A percentile compares a stretch with the other conserved stretches of the same genome.
Evolutionary conservation across 805 yeast genomes (phyloP).

Genomic region (Yarrowia deformans): DNA sequence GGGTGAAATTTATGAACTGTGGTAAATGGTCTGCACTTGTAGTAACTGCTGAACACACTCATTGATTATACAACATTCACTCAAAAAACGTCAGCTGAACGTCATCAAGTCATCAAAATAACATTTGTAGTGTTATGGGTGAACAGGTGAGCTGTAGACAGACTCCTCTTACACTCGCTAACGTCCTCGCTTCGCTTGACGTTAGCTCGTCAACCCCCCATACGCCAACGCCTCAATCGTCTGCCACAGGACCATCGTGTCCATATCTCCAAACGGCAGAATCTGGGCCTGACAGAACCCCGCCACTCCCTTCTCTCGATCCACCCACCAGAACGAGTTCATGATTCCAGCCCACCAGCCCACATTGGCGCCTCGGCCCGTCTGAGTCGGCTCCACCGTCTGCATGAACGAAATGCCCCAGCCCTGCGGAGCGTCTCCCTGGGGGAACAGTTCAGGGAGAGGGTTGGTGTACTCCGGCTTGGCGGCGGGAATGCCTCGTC

Average conservation of each 20-base stretch:
- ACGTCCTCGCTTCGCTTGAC: neutral
- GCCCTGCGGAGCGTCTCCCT: conserved; percentile 47
- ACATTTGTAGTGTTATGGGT: no score
- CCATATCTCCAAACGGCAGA: conserved; percentile 51
- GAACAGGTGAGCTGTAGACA: no score
- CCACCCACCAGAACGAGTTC: conserved; percentile 55
- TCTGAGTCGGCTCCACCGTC: conserved; percentile 45
- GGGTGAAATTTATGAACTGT: no score
- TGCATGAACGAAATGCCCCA: conserved; percentile 50
- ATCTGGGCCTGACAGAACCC: conserved; percentile 50
- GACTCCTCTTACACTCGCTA: no score
- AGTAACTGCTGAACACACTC: no score
- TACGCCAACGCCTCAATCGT: conserved; percentile 29
- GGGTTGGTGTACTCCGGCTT: conserved; percentile 40
- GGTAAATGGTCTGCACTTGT: no score
- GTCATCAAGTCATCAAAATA: no score
- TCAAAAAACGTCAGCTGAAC: no score
- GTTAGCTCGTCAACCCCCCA: neutral
- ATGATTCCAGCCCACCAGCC: conserved; percentile 55
- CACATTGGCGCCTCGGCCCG: conserved; percentile 53
- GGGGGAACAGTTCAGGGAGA: conserved; percentile 38
- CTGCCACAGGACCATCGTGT: conserved; percentile 19
- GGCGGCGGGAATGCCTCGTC: conserved; percentile 39
- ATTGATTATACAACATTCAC: no score
- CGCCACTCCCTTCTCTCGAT: conserved; percentile 53